These are phyloP conservation scores for Leishmania turanica DNA, from an alignment of 208 protist genomes.

Conservation along the genomic window DNA sequence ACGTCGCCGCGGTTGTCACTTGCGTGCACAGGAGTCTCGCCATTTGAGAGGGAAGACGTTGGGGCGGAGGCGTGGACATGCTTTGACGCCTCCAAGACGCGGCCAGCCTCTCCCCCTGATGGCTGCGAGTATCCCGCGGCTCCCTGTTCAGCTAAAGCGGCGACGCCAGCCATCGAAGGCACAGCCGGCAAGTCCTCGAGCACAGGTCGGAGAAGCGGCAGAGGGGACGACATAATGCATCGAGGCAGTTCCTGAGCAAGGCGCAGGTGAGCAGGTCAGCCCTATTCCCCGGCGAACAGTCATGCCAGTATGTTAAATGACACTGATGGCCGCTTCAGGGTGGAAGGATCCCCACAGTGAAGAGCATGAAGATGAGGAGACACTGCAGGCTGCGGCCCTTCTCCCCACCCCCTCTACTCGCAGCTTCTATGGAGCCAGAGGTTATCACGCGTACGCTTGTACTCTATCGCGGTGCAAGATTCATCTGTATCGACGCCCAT, in stretches of 20 bases:
- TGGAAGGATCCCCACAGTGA: neutral
- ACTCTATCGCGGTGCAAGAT: neutral
- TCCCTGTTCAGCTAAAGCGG: neutral
- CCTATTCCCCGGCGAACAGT: neutral
- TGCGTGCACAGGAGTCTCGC: slow-evolving; percentile 1
- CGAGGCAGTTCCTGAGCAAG: neutral
- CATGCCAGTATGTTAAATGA: neutral
- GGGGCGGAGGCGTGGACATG: neutral
- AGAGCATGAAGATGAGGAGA: neutral
- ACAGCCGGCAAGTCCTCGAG: neutral
- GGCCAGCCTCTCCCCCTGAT: neutral
- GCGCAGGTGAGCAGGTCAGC: neutral
- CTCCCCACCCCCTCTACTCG: neutral
- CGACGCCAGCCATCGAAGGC: neutral
- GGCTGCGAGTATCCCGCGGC: neutral
- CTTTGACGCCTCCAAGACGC: neutral
- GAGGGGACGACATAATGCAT: neutral
- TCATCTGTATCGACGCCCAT: neutral
- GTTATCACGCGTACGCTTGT: neutral
- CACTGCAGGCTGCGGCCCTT: neutral
- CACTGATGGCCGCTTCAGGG: neutral
- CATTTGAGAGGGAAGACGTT: slow-evolving; percentile 13
- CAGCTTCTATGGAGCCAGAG: neutral
- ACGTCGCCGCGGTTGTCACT: neutral
- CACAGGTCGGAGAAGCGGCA: neutral